Evolutionary conservation across 345 rosid species (phyloP).

Genomic region (Murraya koenigii): DNA sequence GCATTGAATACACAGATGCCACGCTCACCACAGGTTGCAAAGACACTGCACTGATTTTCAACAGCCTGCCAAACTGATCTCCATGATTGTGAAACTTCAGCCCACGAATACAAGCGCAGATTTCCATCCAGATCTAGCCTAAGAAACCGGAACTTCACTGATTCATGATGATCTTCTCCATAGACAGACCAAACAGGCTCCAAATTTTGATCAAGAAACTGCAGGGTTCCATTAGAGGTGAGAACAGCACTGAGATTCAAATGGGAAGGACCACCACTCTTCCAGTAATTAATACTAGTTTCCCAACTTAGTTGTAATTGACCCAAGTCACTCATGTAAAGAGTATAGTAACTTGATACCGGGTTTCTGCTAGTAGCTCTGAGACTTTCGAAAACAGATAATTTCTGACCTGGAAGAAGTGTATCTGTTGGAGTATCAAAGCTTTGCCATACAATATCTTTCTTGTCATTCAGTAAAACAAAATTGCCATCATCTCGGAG

Average conservation of each 20-base stretch:
- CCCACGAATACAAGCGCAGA: conserved; percentile 78
- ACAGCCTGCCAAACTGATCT: conserved; percentile 86
- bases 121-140: conserved; percentile 80
- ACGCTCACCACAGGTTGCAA: conserved; percentile 68
- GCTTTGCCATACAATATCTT: conserved; percentile 68
- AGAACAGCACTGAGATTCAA: conserved; percentile 55
- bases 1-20: conserved; percentile 60
- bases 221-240: conserved; percentile 56
- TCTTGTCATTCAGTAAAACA: conserved; percentile 41
- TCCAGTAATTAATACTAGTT: conserved; percentile 58
- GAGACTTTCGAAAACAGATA: conserved; percentile 37
- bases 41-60: conserved; percentile 80
- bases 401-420: conserved; percentile 71
- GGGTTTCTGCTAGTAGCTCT: conserved; percentile 60
- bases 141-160: conserved; percentile 56
- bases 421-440: conserved; percentile 68
- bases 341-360: conserved; percentile 71
- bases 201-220: conserved; percentile 36
- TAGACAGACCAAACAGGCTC: conserved; percentile 54
- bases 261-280: conserved; percentile 32
- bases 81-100: conserved; percentile 46
- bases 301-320: conserved; percentile 69
- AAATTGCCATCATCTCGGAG: conserved; percentile 73
- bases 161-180: conserved; percentile 72
- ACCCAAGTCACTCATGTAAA: conserved; percentile 53